Conservation (phyloP, 768 basidiomycete species). For the Xerocomellus dryophilus region DNA sequence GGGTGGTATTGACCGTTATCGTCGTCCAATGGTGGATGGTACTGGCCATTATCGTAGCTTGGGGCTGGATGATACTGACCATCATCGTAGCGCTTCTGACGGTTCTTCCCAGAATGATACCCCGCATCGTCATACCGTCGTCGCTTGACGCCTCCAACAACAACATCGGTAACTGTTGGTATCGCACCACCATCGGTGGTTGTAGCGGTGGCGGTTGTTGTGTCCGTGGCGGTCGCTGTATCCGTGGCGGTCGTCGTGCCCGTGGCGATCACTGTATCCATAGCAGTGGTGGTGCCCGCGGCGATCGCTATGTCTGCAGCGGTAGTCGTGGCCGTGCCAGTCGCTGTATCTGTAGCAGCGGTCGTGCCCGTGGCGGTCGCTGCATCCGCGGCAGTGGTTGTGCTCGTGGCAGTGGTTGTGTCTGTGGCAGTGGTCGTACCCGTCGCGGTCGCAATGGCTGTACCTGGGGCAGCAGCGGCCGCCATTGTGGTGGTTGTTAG, state of each 20-base stretch:
- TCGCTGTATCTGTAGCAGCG: not conserved
- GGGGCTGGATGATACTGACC: conserved; percentile 9
- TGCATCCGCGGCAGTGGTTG: not conserved
- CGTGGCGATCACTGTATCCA: not conserved
- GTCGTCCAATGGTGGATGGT: conserved; percentile 1
- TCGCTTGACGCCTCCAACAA: not conserved
- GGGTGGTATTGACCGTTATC: conserved; percentile 9
- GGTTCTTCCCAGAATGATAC: not conserved
- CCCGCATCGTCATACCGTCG: not conserved
- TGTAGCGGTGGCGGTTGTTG: not conserved
- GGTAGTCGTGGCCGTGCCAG: not conserved
- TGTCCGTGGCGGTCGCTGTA: not conserved
- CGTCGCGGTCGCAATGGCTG: not conserved
- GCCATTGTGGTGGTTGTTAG: not conserved
- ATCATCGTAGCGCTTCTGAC: conserved; percentile 13
- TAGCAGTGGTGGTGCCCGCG: not conserved
- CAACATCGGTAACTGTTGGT: not conserved
- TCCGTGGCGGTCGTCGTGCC: not conserved
- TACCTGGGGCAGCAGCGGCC: not conserved
- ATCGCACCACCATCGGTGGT: not conserved
- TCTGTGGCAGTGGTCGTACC: not conserved
- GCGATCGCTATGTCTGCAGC: not conserved
- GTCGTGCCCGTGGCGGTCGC: not conserved
- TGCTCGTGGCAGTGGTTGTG: not conserved
- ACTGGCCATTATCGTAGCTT: no score